Conservation (phyloP, 176 grass and related monocot species). For the Oryza officinalis region DNA sequence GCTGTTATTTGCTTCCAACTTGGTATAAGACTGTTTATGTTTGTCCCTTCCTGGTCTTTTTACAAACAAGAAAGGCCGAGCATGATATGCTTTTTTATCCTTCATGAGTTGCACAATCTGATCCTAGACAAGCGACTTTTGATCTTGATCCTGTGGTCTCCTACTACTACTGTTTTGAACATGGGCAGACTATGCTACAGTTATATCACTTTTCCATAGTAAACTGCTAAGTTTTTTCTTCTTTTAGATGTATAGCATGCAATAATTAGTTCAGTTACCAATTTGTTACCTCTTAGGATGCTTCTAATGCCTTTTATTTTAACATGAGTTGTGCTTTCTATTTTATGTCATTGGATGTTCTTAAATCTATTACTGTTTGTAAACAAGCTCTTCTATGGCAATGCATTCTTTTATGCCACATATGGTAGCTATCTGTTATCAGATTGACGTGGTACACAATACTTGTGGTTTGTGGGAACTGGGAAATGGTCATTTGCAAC, state of each 20-base stretch:
- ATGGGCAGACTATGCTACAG: not conserved
- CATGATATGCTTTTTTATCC: not conserved
- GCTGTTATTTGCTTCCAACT: not conserved
- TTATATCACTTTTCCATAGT: not conserved
- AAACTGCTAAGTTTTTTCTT: not conserved
- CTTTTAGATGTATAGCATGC: not conserved
- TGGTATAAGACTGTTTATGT: not conserved
- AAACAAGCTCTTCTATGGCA: not conserved
- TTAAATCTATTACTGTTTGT: not conserved
- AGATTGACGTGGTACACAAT: not conserved
- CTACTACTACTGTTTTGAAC: not conserved
- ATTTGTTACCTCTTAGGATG: not conserved
- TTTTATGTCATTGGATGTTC: not conserved
- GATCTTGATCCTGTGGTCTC: not conserved
- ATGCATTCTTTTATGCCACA: not conserved
- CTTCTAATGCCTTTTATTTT: not conserved
- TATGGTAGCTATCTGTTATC: not conserved
- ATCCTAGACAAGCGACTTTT: not conserved
- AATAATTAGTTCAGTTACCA: not conserved
- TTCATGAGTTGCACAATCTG: slow-evolving; percentile 3
- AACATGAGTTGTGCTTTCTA: not conserved
- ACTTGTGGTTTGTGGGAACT: not conserved
- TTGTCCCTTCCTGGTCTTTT: not conserved
- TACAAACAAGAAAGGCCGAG: not conserved
- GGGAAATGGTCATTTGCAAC: not conserved